A percentile compares a stretch with the other conserved stretches of the same genome.
phyloP scores from a whole-genome alignment of 768 basidiomycete genomes.

The Cystofilobasidium macerans region DNA sequence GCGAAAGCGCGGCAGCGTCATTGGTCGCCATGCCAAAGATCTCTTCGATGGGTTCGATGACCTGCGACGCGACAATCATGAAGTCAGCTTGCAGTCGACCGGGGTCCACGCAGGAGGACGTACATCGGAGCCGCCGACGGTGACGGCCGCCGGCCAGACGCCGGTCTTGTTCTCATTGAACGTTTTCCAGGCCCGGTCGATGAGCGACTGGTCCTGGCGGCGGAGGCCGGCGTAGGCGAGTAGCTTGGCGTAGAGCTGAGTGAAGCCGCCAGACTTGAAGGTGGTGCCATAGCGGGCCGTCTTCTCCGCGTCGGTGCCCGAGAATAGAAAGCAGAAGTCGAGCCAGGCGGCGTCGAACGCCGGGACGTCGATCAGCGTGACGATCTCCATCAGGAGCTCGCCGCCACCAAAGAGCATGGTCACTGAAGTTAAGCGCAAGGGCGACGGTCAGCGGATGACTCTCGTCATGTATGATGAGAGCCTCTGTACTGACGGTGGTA shows the following conservation, averaged over 20 bases:
- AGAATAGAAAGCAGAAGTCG: slow-evolving; percentile 9
- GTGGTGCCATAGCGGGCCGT: slow-evolving; percentile 4
- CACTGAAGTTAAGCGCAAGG: too few species aligned
- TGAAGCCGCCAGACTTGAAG: slow-evolving; percentile 5
- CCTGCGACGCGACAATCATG: not conserved
- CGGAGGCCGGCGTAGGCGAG: slow-evolving; percentile 1
- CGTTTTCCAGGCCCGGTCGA: slow-evolving; percentile 5
- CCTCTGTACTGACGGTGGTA: too few species aligned
- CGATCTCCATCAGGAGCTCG: slow-evolving; percentile 11
- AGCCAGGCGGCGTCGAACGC: slow-evolving; percentile 6
- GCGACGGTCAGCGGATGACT: too few species aligned
- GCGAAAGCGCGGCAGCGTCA: slow-evolving; percentile 10
- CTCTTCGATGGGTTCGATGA: not conserved
- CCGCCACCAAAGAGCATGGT: slow-evolving; percentile 12
- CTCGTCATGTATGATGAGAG: too few species aligned
- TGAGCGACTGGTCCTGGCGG: not conserved
- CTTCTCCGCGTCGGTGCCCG: not conserved
- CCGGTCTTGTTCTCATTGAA: slow-evolving; percentile 16
- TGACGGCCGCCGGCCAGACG: slow-evolving; percentile 11
- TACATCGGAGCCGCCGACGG: slow-evolving; percentile 4
- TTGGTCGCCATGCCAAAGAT: slow-evolving; percentile 8
- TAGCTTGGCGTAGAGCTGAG: slow-evolving; percentile 17
- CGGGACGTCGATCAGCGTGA: slow-evolving; percentile 11
- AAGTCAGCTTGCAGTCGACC: not conserved
- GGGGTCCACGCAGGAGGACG: not conserved